Conservation (phyloP, 1,284 basidiomycete genomes). For the Farysia itapuensis region DNA sequence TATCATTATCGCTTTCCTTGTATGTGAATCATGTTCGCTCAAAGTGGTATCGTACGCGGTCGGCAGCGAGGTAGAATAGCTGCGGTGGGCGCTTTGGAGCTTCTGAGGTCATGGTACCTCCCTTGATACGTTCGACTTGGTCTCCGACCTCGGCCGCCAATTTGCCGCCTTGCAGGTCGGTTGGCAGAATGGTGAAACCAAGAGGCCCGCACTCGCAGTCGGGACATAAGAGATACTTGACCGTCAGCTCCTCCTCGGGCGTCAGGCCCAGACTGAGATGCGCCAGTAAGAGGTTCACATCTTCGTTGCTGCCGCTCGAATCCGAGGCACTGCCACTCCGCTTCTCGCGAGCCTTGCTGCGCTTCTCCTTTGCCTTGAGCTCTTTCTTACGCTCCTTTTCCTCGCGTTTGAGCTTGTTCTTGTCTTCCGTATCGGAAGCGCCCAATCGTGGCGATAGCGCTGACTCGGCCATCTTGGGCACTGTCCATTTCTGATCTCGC, state of each 20-base stretch:
- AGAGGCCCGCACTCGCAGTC: constrained; percentile 58
- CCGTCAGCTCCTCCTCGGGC: constrained; percentile 40
- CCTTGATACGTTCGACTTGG: constrained; percentile 31
- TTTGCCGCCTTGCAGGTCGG: constrained; percentile 37
- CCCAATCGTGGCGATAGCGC: constrained; percentile 6
- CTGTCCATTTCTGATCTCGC: constrained; percentile 49
- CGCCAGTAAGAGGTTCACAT: constrained; percentile 19
- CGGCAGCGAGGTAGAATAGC: constrained; percentile 46
- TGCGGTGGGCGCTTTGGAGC: constrained; percentile 13
- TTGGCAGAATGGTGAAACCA: constrained; percentile 49
- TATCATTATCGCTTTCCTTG: too few relatives aligned
- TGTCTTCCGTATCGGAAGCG: constrained; percentile 20
- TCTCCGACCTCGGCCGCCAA: constrained; percentile 46
- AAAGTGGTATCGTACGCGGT: constrained; percentile 48
- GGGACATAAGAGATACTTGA: constrained; percentile 57
- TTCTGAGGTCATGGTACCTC: constrained; percentile 4
- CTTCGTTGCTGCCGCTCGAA: constrained; percentile 16
- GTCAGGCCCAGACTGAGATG: constrained; percentile 32
- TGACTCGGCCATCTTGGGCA: constrained; percentile 3
- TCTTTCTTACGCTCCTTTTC: constrained; percentile 20
- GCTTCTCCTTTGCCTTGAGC: constrained; percentile 13
- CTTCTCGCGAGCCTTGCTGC: constrained; percentile 12
- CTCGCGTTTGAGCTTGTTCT: constrained; percentile 18
- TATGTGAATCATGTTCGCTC: constrained; percentile 13
- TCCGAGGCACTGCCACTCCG: constrained; percentile 25